Evolutionary conservation across 805 yeast species (phyloP), one percentile per base, ranked within the genome.

Genomic region (Wickerhamomyces pijperi): DNA sequence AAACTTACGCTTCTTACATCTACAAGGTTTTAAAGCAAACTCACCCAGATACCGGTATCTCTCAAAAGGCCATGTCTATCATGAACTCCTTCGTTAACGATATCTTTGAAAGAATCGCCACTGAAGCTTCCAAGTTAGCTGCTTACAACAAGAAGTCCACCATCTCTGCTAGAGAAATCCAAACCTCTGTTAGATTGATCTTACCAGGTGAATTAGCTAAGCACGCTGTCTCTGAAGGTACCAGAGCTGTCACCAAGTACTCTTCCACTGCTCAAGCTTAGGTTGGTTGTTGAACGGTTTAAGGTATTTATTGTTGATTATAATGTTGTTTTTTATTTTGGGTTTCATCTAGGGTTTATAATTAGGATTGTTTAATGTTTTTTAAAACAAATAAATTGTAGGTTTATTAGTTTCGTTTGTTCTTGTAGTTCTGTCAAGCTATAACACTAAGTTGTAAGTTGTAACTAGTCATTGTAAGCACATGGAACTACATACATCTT

Each of bases 1-100:
- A 90, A 73, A 86, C 96, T 49, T 88, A 87, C 75, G 85, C 95
- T 50, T 86, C 96, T 46, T 90, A 88, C 72, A 88, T 90, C 64
- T 88, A 88, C 92, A 90, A 88, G 71, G 96, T 88, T 54, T 81
- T 88, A 65, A 87, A 87, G 71, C 97, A 88, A 76, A 88, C 96
- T 45, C 97, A 88, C 70, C 97, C 97, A 67, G 97, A 88, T 67
- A 88, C 97, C 47, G 97, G 97, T 85, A 88, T 88, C 65, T 88
- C 97, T 55, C 94, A 87, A 71, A 84, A 85, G 64, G 95, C 97
- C 50, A 88, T 90, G 95, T 86, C 95, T 50, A 90, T 90, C 66
- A 80, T 88, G 90, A 90, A 90, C 82, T 88, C 96, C 36, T 90
- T 90, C 56, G 97, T 90, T 56, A 88, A 87, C 72, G 97, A 90